Evolutionary conservation across 352 stramenopile species (phyloP).

Genomic region (Phytophthora gonapodyides): DNA sequence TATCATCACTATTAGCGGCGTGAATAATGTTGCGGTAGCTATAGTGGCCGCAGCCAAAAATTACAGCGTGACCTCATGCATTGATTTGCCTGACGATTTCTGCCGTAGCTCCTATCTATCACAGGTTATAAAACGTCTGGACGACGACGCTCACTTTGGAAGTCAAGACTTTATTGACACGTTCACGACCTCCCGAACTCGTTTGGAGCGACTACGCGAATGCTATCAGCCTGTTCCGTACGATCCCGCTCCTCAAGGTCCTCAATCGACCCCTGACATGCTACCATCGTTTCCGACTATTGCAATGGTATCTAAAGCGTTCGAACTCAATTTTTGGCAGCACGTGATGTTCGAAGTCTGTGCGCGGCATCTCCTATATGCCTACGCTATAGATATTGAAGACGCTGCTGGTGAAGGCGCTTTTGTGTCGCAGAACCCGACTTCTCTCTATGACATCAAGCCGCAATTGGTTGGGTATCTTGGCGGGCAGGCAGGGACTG

Average conservation of each 20-base stretch:
- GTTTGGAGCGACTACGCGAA: slow-evolving; percentile 14
- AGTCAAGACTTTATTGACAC: slow-evolving; percentile 19
- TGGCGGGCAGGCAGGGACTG: slow-evolving; percentile 28
- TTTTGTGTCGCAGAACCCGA: neutral
- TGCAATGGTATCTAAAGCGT: slow-evolving; percentile 10
- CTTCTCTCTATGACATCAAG: slow-evolving; percentile 1
- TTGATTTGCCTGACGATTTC: neutral
- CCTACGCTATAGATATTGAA: slow-evolving; percentile 13
- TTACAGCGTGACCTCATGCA: too few species aligned
- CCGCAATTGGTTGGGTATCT: slow-evolving; percentile 19
- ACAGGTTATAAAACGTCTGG: neutral
- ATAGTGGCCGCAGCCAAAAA: too few species aligned
- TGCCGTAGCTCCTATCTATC: neutral
- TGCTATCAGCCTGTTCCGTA: slow-evolving; percentile 17
- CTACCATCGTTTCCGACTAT: slow-evolving; percentile 27
- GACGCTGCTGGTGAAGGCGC: neutral
- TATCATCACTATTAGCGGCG: too few species aligned
- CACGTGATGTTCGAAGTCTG: slow-evolving; percentile 29
- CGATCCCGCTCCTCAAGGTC: neutral
- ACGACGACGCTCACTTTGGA: neutral
- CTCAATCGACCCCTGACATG: neutral
- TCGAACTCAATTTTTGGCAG: slow-evolving; percentile 38
- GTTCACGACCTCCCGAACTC: slow-evolving; percentile 4
- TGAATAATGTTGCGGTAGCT: too few species aligned
- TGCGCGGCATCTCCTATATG: slow-evolving; percentile 30